Conservation (phyloP, 805 yeast genomes). For the Geotrichum ghanense region DNA sequence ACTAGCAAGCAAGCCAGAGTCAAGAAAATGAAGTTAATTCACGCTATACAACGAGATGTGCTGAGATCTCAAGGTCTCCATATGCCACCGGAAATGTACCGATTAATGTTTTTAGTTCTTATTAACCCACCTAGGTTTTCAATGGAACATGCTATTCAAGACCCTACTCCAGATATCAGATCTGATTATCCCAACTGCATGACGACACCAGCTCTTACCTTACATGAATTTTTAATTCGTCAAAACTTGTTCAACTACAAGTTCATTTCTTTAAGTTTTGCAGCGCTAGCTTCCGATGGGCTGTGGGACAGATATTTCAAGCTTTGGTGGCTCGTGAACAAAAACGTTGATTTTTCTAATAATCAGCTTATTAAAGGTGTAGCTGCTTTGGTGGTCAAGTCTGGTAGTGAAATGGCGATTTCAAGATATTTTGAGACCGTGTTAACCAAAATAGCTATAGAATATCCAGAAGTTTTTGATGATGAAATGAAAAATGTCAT, state of each 20-base stretch:
- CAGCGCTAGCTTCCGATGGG: constrained; percentile 19
- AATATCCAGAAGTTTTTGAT: constrained; percentile 4
- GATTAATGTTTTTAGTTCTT: constrained; percentile 19
- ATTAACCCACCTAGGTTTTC: constrained; percentile 11
- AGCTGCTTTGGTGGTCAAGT: constrained; percentile 20
- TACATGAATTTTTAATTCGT: constrained; percentile 10
- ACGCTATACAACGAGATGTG: constrained; percentile 7
- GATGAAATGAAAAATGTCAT: constrained; percentile 8
- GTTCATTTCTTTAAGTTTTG: constrained; percentile 16
- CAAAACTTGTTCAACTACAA: constrained; percentile 1
- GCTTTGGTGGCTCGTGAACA: constrained; percentile 23
- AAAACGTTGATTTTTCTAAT: constrained; percentile 10
- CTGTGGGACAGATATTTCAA: constrained; percentile 12
- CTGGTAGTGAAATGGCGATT: constrained; percentile 20
- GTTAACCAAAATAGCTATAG: constrained; percentile 1
- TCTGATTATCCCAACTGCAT: constrained; percentile 2
- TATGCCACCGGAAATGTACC: neutral
- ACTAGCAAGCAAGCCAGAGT: neutral
- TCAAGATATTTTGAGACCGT: neutral
- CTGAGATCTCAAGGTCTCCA: constrained; percentile 4
- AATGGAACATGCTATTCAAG: constrained; percentile 16
- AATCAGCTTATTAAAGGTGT: constrained; percentile 13
- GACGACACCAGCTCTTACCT: constrained; percentile 4
- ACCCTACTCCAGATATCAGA: constrained; percentile 12
- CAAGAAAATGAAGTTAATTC: neutral